These are phyloP conservation scores for Entomortierella parvispora DNA, from an alignment of 192 early-diverging fungal species.

Conservation along the genomic window DNA sequence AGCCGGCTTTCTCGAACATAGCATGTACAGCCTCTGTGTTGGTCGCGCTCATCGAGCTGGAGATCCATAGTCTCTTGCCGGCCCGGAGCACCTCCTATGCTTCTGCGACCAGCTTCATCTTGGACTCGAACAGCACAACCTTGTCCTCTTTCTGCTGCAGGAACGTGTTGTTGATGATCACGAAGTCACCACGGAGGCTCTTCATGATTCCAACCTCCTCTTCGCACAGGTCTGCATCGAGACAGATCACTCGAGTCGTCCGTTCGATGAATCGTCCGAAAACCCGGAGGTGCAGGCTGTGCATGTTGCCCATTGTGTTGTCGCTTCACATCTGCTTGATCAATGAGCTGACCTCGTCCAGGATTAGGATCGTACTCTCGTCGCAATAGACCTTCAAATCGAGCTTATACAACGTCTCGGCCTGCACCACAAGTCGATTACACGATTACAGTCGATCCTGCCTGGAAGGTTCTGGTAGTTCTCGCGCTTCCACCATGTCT, in stretches of 20 bases:
- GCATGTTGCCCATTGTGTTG: conserved; percentile 10
- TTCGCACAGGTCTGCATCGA: conserved; percentile 19
- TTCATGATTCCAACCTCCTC: conserved; percentile 10
- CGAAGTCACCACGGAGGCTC: conserved; percentile 13
- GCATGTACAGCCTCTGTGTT: conserved; percentile 16
- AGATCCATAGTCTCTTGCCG: conserved; percentile 15
- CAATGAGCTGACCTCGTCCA: conserved; percentile 31
- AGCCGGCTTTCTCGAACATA: conserved; percentile 4
- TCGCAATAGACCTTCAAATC: conserved; percentile 7
- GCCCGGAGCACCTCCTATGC: background rate
- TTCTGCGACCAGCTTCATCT: background rate
- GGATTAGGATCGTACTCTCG: conserved; percentile 13
- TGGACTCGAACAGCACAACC: conserved; percentile 18
- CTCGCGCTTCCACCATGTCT: background rate
- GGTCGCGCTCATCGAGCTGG: conserved; percentile 13
- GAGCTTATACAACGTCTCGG: conserved; percentile 16
- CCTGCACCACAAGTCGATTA: conserved; percentile 13
- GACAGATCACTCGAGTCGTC: conserved; percentile 11
- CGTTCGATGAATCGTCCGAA: conserved; percentile 7
- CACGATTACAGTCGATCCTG: background rate
- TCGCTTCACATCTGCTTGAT: conserved; percentile 17
- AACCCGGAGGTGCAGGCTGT: background rate
- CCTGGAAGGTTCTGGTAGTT: conserved; percentile 9
- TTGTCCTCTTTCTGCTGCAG: conserved; percentile 10
- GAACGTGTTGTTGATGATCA: conserved; percentile 23